Evolutionary conservation across 306 rosid genomes (phyloP), one percentile per base, ranked within the genome.

Genomic region (Sicyos baderoa): DNA sequence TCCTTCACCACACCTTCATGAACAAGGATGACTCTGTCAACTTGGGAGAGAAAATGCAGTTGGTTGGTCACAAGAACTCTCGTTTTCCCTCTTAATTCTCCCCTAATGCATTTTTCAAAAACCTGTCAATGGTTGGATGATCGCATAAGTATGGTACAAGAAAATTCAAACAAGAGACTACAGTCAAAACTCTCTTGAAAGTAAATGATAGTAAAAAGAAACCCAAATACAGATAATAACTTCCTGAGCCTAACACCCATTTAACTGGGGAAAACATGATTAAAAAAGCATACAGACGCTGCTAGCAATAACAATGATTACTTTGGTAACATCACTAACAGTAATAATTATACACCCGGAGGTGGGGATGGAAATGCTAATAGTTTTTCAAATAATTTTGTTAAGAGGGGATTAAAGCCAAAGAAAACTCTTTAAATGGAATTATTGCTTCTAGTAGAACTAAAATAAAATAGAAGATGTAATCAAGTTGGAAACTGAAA

Each of bases 1-100:
- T 89, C 97, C 74, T 84, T 89, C 54, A 92, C 82, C 82, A 73
- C 77, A 16, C 97, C 97, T 74, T 89, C 95, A 76, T 78, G 85
- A 54, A 92, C 89, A 44, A 92, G 79, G 62, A 92, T 80, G 58
- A 92, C 84, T 77, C 83, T 84, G 79, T 92, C 97, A 70, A 92
- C 95, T 59, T 84, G 95, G 23, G 96, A 86, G 70, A 92, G 96
- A 79, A 92, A 87, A 81, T 92, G 93, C 54, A 92, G 84, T 77
- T 92, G 97, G 85, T 92, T 92, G 56, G 97, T 89, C 35, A 89
- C 96, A 76, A 92, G 96, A 77, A 92, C 86, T 74, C 96, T 82
- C 60, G 97, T 92, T 79, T 87, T 92, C 62, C 85, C 89, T 66
- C 76, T 74, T 73, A 92, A 83, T 44, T 81, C 97, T 82, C 87